Evolutionary conservation across 192 early-diverging fungal species (phyloP).

Genomic region (Chytriomyces confervae): DNA sequence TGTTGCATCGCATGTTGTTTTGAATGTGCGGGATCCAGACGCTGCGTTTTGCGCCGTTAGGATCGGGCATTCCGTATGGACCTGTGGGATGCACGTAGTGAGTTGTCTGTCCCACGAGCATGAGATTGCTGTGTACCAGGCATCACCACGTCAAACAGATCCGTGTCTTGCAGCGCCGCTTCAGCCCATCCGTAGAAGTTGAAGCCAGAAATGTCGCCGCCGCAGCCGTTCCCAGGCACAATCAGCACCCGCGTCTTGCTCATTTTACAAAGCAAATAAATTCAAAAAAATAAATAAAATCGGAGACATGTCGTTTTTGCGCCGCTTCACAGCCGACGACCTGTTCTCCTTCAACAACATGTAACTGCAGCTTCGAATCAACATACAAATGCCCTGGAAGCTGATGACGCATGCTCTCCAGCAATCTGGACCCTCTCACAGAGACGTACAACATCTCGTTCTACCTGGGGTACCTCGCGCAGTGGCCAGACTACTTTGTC

Average conservation of each 20-base stretch:
- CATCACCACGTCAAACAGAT: background rate
- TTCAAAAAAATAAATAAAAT: background rate
- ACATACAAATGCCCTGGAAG: background rate
- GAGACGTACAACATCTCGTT: conserved; percentile 96
- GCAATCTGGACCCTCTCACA: conserved; percentile 91
- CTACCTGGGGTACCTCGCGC: conserved; percentile 90
- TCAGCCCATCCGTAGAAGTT: conserved; percentile 21
- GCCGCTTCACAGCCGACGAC: conserved; percentile 86
- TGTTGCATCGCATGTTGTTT: background rate
- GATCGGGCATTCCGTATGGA: too few species aligned
- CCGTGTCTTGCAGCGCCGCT: background rate
- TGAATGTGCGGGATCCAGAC: conserved; percentile 18
- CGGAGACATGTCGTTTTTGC: conserved; percentile 34
- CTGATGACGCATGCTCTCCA: conserved; percentile 32
- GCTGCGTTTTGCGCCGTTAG: background rate
- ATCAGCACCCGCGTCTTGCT: background rate
- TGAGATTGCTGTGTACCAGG: background rate
- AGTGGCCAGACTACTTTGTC: conserved; percentile 93
- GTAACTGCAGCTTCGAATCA: conserved; percentile 43
- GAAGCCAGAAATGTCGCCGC: conserved; percentile 8
- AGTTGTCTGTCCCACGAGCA: background rate
- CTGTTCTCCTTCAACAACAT: conserved; percentile 95
- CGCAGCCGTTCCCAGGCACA: conserved; percentile 17
- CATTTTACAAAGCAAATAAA: background rate
- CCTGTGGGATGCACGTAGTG: too few species aligned